phyloP scores from a whole-genome alignment of 805 yeast species.

The Ogataea glucozyma region DNA sequence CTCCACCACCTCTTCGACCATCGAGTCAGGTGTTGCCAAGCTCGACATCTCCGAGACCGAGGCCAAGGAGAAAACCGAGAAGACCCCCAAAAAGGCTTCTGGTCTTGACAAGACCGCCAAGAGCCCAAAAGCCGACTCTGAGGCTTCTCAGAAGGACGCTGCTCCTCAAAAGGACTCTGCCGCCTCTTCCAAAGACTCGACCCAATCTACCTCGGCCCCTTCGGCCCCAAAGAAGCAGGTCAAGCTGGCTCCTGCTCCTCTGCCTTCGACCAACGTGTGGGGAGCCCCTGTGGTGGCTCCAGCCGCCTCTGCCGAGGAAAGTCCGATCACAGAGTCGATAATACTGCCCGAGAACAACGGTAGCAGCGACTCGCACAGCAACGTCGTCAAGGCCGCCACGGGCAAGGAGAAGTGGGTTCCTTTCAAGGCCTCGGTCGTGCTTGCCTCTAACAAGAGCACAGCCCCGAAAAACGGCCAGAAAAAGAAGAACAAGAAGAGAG shows the following conservation, averaged over 20 bases:
- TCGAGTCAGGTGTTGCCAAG: slow-evolving; percentile 17
- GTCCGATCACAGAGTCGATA: slow-evolving; percentile 41
- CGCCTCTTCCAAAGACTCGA: neutral
- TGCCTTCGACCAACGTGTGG: slow-evolving; percentile 67
- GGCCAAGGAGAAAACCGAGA: slow-evolving; percentile 5
- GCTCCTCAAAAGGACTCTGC: too few relatives aligned
- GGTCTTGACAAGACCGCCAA: too few relatives aligned
- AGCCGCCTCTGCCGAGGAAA: slow-evolving; percentile 29
- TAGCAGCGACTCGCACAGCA: slow-evolving; percentile 16
- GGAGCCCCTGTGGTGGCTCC: slow-evolving; percentile 37
- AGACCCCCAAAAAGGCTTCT: too few relatives aligned
- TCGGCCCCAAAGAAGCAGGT: slow-evolving; percentile 26
- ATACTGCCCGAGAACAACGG: slow-evolving; percentile 27
- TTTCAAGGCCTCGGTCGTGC: slow-evolving; percentile 54
- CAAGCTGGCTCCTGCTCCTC: slow-evolving; percentile 63
- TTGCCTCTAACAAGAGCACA: slow-evolving; percentile 32
- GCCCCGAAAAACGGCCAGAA: slow-evolving; percentile 20
- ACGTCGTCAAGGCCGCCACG: slow-evolving; percentile 28
- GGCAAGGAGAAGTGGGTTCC: slow-evolving; percentile 76
- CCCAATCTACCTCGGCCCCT: neutral
- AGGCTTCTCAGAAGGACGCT: neutral
- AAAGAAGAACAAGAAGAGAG: slow-evolving; percentile 27
- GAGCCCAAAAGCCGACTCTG: slow-evolving; percentile 1
- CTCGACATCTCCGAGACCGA: slow-evolving; percentile 12
- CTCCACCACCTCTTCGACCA: too few relatives aligned